A percentile compares a stretch with the other conserved stretches of the same genome.
These are phyloP conservation scores for Aspergillus sp. DNA, from an alignment of 2,329 filamentous ascomycete genomes.

Conservation along the genomic window DNA sequence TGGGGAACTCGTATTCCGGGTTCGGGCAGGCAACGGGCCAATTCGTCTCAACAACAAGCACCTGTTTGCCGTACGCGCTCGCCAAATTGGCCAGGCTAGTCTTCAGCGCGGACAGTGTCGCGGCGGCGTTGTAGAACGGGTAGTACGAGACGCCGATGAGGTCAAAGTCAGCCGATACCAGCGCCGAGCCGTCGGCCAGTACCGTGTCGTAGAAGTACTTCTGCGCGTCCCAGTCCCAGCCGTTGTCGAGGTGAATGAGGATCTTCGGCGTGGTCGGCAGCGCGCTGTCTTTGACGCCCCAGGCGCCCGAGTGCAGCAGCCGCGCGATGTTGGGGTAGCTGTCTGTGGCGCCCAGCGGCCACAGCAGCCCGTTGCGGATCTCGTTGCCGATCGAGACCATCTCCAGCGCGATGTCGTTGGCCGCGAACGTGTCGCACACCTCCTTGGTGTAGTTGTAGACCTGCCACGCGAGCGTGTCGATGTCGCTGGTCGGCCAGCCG, in stretches of 20 bases:
- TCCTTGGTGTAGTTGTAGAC: constrained; percentile 68
- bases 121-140: constrained; percentile 63
- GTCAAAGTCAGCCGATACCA: constrained; percentile 60
- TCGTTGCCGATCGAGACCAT: constrained; percentile 74
- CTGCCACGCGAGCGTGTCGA: constrained; percentile 58
- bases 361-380: constrained; percentile 65
- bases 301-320: constrained; percentile 62
- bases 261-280: constrained; percentile 61
- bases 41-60: constrained; percentile 68
- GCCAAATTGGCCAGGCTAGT: constrained; percentile 58
- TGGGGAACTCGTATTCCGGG: constrained; percentile 58
- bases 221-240: constrained; percentile 68
- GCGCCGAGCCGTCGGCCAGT: constrained; percentile 47
- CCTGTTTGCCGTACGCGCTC: constrained; percentile 60
- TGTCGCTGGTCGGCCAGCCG: constrained; percentile 59
- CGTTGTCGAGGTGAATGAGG: constrained; percentile 73
- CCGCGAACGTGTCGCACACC: constrained; percentile 60
- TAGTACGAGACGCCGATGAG: constrained; percentile 72
- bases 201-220: constrained; percentile 63
- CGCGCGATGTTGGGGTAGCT: constrained; percentile 60
- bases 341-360: constrained; percentile 58
- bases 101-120: constrained; percentile 58
- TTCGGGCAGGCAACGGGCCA: constrained; percentile 65
- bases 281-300: constrained; percentile 62
- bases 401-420: constrained; percentile 53